These are phyloP conservation scores for Castanospermum australe DNA, from an alignment of 306 rosid genomes.

Conservation along the genomic window DNA sequence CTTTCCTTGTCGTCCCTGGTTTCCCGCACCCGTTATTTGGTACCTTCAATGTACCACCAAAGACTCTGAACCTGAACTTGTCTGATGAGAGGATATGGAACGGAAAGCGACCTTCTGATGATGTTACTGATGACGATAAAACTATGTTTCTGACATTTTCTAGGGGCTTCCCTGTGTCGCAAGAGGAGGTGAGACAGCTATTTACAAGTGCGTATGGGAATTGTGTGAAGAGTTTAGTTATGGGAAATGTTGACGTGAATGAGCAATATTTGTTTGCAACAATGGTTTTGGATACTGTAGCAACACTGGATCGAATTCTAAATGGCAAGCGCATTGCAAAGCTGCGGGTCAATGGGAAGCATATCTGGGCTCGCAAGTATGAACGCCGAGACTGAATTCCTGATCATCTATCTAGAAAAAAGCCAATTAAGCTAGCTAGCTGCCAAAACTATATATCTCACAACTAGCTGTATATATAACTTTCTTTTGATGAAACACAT, in stretches of 20 bases:
- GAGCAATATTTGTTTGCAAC: constrained; percentile 47
- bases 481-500: not conserved
- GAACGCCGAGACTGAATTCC: constrained; percentile 41
- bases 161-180: constrained; percentile 44
- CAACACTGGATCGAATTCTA: constrained; percentile 31
- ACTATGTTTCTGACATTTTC: constrained; percentile 56
- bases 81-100: constrained; percentile 31
- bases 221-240: constrained; percentile 36
- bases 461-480: not conserved
- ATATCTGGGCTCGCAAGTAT: constrained; percentile 56
- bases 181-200: constrained; percentile 33
- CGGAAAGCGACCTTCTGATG: not conserved
- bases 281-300: constrained; percentile 37
- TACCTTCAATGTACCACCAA: not conserved
- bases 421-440: not conserved
- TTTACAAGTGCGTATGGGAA: constrained; percentile 23
- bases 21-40: constrained; percentile 50
- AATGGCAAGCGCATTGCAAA: constrained; percentile 35
- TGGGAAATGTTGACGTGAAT: constrained; percentile 25
- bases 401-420: not conserved
- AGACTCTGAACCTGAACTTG: not conserved
- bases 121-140: constrained; percentile 33
- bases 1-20: constrained; percentile 26
- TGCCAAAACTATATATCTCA: not conserved
- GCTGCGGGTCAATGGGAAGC: constrained; percentile 44